phyloP scores from a whole-genome alignment of 2,329 filamentous ascomycete genomes.

The Diaporthe sp. region DNA sequence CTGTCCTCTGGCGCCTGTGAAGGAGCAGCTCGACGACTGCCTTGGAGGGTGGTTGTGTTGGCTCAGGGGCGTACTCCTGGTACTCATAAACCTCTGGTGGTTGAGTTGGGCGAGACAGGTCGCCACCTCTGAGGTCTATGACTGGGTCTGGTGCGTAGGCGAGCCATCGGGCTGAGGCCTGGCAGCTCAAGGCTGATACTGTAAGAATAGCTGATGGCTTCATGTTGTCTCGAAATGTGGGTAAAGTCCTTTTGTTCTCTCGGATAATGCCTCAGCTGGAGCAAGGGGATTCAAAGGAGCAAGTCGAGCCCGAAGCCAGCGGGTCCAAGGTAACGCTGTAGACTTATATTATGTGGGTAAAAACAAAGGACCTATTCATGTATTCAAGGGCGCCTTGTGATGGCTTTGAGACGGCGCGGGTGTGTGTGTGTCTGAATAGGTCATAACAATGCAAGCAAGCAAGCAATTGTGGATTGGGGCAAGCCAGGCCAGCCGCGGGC shows the following conservation, averaged over 20 bases:
- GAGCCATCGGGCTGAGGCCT: slow-evolving; percentile 26
- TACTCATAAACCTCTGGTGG: slow-evolving; percentile 8
- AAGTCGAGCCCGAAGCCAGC: slow-evolving; percentile 3
- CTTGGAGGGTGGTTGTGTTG: slow-evolving; percentile 32
- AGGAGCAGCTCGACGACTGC: slow-evolving; percentile 38
- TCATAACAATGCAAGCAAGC: slow-evolving; percentile 13
- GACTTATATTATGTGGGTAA: not conserved
- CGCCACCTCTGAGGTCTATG: slow-evolving; percentile 23
- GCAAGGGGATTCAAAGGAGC: not conserved
- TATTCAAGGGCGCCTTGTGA: not conserved
- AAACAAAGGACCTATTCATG: slow-evolving; percentile 30
- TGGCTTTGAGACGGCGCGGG: slow-evolving; percentile 1
- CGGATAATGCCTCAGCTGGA: slow-evolving; percentile 19
- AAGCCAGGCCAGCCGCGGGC: not conserved
- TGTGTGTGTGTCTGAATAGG: not conserved
- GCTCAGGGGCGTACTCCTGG: slow-evolving; percentile 11
- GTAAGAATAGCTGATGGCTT: slow-evolving; percentile 22
- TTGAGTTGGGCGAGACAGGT: slow-evolving; percentile 28
- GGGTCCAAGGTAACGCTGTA: slow-evolving; percentile 11
- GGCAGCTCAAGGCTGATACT: slow-evolving; percentile 14
- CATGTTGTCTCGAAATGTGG: slow-evolving; percentile 24
- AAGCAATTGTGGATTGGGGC: not conserved
- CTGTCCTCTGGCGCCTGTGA: slow-evolving; percentile 30
- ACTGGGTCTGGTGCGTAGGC: slow-evolving; percentile 24
- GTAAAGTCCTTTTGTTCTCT: not conserved